These are phyloP conservation scores for Mixia osmundae DNA, from an alignment of 1,284 basidiomycete genomes.

Conservation along the genomic window DNA sequence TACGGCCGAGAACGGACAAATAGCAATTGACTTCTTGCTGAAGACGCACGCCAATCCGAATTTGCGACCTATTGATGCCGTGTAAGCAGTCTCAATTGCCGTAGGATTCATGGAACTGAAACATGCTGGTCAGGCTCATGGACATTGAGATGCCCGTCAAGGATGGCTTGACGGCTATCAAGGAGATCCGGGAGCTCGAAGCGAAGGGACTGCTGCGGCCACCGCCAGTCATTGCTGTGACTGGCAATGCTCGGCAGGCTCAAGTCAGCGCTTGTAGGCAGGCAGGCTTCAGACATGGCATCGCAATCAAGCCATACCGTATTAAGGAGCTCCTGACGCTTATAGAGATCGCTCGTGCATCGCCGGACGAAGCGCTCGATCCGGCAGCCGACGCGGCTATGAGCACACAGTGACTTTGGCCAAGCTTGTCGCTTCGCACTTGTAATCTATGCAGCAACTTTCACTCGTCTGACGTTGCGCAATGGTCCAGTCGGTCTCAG, in stretches of 20 bases:
- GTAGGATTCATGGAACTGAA: neutral
- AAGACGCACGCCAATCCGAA: neutral
- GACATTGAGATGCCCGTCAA: constrained; percentile 1
- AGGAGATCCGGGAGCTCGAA: neutral
- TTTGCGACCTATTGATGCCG: neutral
- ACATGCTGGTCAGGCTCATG: neutral
- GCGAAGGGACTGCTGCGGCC: neutral
- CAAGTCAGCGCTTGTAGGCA: neutral
- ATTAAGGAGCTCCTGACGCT: neutral
- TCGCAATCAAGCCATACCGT: neutral
- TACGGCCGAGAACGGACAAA: neutral
- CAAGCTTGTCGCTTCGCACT: too few relatives aligned
- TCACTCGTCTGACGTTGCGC: too few relatives aligned
- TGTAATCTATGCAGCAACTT: too few relatives aligned
- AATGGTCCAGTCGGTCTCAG: too few relatives aligned
- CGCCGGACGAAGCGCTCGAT: too few relatives aligned
- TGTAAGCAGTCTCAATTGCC: neutral
- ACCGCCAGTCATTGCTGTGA: neutral
- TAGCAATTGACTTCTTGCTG: neutral
- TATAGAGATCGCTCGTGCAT: too few relatives aligned
- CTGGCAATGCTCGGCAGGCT: neutral
- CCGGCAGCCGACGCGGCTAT: too few relatives aligned
- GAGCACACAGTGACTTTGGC: too few relatives aligned
- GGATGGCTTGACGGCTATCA: neutral
- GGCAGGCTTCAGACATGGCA: neutral